Base-by-base conservation (phyloP, 2,329 filamentous ascomycete genomes). In the Chaetomiaceae sp. region DNA sequence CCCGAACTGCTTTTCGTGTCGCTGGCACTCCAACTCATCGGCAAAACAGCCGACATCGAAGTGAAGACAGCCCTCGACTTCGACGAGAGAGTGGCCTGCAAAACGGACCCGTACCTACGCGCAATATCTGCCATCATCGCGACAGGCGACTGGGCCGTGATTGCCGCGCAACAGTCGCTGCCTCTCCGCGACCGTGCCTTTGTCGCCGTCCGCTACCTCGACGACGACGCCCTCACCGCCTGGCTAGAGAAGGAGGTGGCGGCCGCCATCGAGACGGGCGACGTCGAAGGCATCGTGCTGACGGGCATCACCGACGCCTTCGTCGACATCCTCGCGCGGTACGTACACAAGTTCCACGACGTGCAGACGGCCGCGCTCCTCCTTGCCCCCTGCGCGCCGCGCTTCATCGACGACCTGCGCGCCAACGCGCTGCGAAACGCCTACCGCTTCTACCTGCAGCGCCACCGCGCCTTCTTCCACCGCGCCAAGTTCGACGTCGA, bases 61-160 rank as follows among this genome's bases (percentile, higher is more conserved):
- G 65, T 65, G 34, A 72, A 72, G 50, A 70, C 73, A 51, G 68
- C 75, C 49, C 68, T 81, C 19, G 76, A 80, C 55, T 77, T 80
- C 56, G 77, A 81, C 59, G 75, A 78, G 47, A 68, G 69, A 2
- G 70, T 78, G 12, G 76, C 80, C 20, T 79, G 76, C 48, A 78
- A 84, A 50, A 81, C 83, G 0, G 86, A 93, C 57, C 83, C 86
- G 0, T 91, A 90, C 60, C 75, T 93, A 19, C 83, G 86, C 45
- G 86, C 86, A 6, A 84, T 93, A 38, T 86, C 88, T 19, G 81
- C 83, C 3, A 81, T 87, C 54, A 86, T 93, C 50, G 81, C 83
- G 9, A 87, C 82, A 0, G 83, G 84, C 4, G 78, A 88, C 61
- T 93, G 88, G 88, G 70, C 76, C 15, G 75, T 77, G 33, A 84